Conservation (phyloP, 108 stramenopile species). For the Pinguiococcus pyrenoidosus region DNA sequence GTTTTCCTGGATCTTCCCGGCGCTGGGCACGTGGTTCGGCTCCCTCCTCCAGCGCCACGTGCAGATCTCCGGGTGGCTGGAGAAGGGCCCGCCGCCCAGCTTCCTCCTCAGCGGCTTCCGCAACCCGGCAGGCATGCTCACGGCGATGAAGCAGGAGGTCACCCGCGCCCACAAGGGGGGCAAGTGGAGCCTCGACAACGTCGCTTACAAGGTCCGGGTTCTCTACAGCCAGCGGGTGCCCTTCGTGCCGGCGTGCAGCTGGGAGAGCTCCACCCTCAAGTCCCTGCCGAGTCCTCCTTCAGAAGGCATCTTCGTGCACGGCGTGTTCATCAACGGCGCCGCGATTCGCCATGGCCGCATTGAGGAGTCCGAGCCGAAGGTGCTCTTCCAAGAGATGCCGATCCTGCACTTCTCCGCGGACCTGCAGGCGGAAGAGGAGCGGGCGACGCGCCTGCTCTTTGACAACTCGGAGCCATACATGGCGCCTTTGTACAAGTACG, state of each 20-base stretch:
- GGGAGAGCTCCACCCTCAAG: slow-evolving; percentile 1
- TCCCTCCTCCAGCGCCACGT: slow-evolving; percentile 13
- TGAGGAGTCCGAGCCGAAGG: slow-evolving; percentile 28
- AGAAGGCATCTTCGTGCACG: slow-evolving; percentile 4
- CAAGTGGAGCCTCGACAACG: slow-evolving; percentile 29
- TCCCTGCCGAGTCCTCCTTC: slow-evolving; percentile 28
- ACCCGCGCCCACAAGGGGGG: slow-evolving; percentile 20
- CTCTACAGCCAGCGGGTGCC: slow-evolving; percentile 14
- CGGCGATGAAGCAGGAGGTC: slow-evolving; percentile 38
- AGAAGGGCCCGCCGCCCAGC: slow-evolving; percentile 2
- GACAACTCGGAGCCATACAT: too few species aligned
- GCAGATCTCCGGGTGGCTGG: slow-evolving; percentile 19
- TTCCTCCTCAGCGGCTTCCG: slow-evolving; percentile 35
- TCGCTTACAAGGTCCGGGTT: too few species aligned
- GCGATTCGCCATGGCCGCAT: slow-evolving; percentile 11
- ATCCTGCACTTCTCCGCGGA: slow-evolving; percentile 29
- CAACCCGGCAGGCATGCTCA: slow-evolving; percentile 35
- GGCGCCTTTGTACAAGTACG: too few species aligned
- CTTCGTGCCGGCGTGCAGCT: too few species aligned
- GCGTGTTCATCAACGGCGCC: slow-evolving; percentile 36
- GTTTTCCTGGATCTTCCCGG: slow-evolving; percentile 22
- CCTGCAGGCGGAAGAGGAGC: too few species aligned
- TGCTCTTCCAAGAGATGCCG: slow-evolving; percentile 15
- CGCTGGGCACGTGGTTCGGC: slow-evolving; percentile 15
- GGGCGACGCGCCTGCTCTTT: too few species aligned